Base-by-base conservation (phyloP, 331 rosid genomes). In the Malus hybrid region DNA sequence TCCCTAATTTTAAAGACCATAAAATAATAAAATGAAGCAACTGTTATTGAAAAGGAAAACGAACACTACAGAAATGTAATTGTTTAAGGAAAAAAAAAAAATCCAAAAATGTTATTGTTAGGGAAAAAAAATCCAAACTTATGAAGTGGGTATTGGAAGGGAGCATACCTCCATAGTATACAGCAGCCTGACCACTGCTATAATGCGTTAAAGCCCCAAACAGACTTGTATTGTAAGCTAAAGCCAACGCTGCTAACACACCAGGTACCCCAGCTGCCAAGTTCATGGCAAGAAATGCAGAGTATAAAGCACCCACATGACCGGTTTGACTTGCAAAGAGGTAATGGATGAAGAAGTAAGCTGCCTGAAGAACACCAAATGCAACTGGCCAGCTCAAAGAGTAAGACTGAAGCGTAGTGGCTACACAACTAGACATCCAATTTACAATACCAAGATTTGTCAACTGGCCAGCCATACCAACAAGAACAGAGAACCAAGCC, bases 321-420 rank as follows among this genome's bases (percentile, higher is more conserved):
- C 97, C 99, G 0, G 99, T 92, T 83, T 95, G 99, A 83, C 99
- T 95, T 6, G 97, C 99, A 54, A 95, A 92, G 84, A 95, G 92
- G 91, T 95, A 95, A 87, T 95, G 99, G 77, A 95, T 87, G 76
- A 82, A 77, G 90, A 92, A 92, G 83, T 95, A 95, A 28, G 96
- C 87, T 12, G 87, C 90, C 81, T 95, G 99, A 80, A 95, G 99
- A 81, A 92, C 89, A 34, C 78, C 82, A 55, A 95, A 83, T 4
- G 99, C 86, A 48, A 77, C 93, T 14, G 91, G 97, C 99, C 99
- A 92, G 83, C 96, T 87, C 80, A 95, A 80, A 60, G 96, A 90
- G 71, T 84, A 81, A 48, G 93, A 80, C 63, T 71, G 85, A 15
- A 95, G 96, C 50, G 55, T 76, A 34, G 73, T 65, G 33, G 96